These are phyloP conservation scores for Rachicladosporium sp. DNA, from an alignment of 2,329 filamentous ascomycete genomes.

Conservation along the genomic window DNA sequence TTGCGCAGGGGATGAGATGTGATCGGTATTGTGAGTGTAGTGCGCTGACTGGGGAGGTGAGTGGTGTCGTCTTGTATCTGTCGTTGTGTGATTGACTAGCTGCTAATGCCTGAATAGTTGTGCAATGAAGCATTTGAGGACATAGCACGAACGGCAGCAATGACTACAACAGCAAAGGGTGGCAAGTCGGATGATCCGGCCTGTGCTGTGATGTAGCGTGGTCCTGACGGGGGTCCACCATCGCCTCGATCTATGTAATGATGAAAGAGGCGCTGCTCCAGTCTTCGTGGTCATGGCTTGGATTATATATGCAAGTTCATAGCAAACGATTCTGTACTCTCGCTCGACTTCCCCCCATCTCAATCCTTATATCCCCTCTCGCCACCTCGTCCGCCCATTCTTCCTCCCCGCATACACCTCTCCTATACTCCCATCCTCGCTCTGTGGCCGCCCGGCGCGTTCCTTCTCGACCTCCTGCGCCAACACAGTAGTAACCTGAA, in stretches of 20 bases:
- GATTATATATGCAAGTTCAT: too few species aligned
- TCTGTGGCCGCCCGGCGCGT: conserved; percentile 2
- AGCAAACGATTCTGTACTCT: too few species aligned
- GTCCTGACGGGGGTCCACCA: too few species aligned
- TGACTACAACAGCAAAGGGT: conserved; percentile 43
- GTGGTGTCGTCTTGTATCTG: background rate
- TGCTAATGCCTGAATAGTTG: conserved; percentile 28
- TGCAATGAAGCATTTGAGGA: conserved; percentile 49
- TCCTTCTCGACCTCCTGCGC: conserved; percentile 10
- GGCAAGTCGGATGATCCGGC: conserved; percentile 31
- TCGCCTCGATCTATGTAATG: too few species aligned
- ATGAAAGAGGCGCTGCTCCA: too few species aligned
- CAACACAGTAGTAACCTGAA: conserved; percentile 11
- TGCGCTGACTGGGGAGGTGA: conserved; percentile 39
- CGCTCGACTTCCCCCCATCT: too few species aligned
- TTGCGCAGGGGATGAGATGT: conserved; percentile 49
- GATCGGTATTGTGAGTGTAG: conserved; percentile 53
- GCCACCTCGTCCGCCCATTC: background rate
- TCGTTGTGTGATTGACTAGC: background rate
- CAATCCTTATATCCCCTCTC: too few species aligned
- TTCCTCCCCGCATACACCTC: background rate
- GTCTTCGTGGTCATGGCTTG: too few species aligned
- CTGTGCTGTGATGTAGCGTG: conserved; percentile 25
- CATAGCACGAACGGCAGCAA: conserved; percentile 45
- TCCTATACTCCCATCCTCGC: conserved; percentile 7